A percentile compares a stretch with the other conserved stretches of the same genome.
Evolutionary conservation across 148 eudicot species (phyloP).

Genomic region (Nepenthes mirabilis): DNA sequence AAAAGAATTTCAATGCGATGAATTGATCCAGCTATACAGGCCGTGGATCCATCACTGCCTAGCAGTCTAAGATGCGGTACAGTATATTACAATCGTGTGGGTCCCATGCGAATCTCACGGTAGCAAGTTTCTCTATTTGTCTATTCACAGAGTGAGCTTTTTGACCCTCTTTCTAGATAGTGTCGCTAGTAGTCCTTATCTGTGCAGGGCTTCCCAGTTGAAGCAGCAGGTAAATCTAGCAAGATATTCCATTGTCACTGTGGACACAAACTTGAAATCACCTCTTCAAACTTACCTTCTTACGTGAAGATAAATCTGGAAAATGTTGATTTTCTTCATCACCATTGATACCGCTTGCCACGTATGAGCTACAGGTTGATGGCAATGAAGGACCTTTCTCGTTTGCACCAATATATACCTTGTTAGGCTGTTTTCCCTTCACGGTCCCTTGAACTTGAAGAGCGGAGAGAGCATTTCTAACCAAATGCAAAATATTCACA

Average conservation of each 20-base stretch:
- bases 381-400: conserved; percentile 20
- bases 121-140: no score
- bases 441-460: conserved; percentile 34
- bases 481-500: conserved; percentile 39
- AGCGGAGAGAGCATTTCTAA: conserved; percentile 54
- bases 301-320: conserved; percentile 26
- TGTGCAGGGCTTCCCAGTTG: neutral
- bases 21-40: no score
- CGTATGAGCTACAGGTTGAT: conserved; percentile 20
- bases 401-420: conserved; percentile 22
- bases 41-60: no score
- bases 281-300: conserved; percentile 33
- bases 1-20: no score
- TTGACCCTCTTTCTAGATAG: no score
- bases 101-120: no score
- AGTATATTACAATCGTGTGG: no score
- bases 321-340: conserved; percentile 23
- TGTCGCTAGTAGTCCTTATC: no score
- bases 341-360: conserved; percentile 22
- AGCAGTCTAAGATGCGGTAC: no score
- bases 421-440: conserved; percentile 33
- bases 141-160: no score
- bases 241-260: neutral
- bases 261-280: neutral
- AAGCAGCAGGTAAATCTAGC: neutral